Evolutionary conservation across 805 yeast genomes (phyloP).

Genomic region (Saturnispora mendoncae): DNA sequence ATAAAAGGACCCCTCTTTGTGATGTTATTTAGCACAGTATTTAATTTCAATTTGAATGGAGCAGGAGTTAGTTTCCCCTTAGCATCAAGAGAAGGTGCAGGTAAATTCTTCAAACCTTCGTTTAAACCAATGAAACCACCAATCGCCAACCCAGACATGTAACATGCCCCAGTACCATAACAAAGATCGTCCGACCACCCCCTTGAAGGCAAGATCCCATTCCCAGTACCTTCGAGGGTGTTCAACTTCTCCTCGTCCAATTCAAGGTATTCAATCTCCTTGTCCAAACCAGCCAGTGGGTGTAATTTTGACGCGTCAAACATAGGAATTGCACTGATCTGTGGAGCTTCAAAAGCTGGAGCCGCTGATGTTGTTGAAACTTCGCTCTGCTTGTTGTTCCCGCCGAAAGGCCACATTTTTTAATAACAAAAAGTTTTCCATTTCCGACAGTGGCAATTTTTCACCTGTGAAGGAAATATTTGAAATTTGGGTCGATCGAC

Average conservation of each 20-base stretch:
- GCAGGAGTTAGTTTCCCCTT: slow-evolving; percentile 43
- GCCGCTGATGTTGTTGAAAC: neutral
- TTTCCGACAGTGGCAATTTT: neutral
- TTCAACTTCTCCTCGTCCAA: slow-evolving; percentile 76
- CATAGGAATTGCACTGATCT: slow-evolving; percentile 20
- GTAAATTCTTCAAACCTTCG: slow-evolving; percentile 76
- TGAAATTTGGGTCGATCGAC: neutral
- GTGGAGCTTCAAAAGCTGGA: slow-evolving; percentile 10
- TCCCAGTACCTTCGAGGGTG: slow-evolving; percentile 68
- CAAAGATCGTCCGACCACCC: slow-evolving; percentile 97
- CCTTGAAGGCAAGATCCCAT: slow-evolving; percentile 88
- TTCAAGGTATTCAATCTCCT: slow-evolving; percentile 83
- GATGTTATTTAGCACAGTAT: slow-evolving; percentile 83
- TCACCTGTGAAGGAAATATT: too few species aligned
- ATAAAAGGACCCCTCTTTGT: slow-evolving; percentile 94
- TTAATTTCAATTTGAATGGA: slow-evolving; percentile 73
- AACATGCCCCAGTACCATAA: slow-evolving; percentile 95
- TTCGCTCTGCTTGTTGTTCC: slow-evolving; percentile 8
- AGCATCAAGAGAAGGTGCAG: slow-evolving; percentile 48
- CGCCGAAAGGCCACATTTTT: slow-evolving; percentile 18
- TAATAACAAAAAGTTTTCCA: too few species aligned
- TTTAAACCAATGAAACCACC: slow-evolving; percentile 88
- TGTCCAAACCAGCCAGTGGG: slow-evolving; percentile 87
- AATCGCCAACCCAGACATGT: slow-evolving; percentile 71
- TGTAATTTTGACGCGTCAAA: slow-evolving; percentile 70